These are phyloP conservation scores for Erysimum cheiranthoides DNA, from an alignment of 345 rosid genomes.

Conservation along the genomic window DNA sequence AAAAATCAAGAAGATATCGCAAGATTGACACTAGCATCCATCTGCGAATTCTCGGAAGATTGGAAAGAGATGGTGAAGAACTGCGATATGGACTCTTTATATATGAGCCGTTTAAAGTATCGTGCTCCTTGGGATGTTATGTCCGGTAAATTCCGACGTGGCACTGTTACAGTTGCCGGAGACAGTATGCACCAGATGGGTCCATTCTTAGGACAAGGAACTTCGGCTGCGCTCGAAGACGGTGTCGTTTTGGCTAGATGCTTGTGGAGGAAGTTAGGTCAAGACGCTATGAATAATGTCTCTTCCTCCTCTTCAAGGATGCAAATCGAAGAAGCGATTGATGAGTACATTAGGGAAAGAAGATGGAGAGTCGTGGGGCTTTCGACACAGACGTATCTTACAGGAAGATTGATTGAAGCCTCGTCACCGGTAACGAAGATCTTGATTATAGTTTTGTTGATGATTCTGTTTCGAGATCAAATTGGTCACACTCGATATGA, in stretches of 20 bases:
- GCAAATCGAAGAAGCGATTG: conserved; percentile 43
- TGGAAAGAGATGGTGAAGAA: conserved; percentile 50
- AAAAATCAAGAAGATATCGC: conserved; percentile 46
- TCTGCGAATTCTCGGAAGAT: conserved; percentile 47
- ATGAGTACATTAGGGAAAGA: conserved; percentile 50
- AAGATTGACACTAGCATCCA: conserved; percentile 36
- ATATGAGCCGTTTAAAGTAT: conserved; percentile 48
- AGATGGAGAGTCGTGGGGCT: conserved; percentile 53
- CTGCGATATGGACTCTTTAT: conserved; percentile 46
- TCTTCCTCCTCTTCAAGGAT: not conserved
- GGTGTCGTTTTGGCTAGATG: conserved; percentile 60
- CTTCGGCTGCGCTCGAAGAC: conserved; percentile 55
- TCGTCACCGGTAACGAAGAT: conserved; percentile 34
- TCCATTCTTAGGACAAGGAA: conserved; percentile 63
- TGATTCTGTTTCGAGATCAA: conserved; percentile 46
- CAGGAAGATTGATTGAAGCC: conserved; percentile 41
- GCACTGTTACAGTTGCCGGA: conserved; percentile 58
- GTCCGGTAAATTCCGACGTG: conserved; percentile 41
- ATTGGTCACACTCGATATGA: conserved; percentile 49
- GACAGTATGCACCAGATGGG: conserved; percentile 63
- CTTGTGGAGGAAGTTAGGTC: conserved; percentile 46
- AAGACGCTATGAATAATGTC: not conserved
- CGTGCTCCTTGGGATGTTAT: conserved; percentile 54
- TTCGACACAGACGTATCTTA: conserved; percentile 54
- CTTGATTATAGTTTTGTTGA: conserved; percentile 23